Evolutionary conservation across 1,284 basidiomycete genomes (phyloP).

Genomic region (Xerocomus minutiporus): DNA sequence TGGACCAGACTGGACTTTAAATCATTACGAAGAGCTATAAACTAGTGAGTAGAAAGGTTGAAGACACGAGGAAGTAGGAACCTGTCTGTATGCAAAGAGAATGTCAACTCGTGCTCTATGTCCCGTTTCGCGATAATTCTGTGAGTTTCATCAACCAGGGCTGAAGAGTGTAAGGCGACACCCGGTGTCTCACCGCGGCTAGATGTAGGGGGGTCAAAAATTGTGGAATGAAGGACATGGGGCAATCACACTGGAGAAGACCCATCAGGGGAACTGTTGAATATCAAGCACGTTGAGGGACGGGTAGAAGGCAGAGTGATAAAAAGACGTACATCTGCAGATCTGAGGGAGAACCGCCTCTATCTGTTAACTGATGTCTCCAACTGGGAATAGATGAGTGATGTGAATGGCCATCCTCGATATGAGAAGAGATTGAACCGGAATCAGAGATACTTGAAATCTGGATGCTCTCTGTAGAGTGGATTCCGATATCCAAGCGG

Average conservation of each 20-base stretch:
- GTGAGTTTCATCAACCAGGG: neutral
- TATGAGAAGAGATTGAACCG: neutral
- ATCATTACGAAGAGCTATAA: neutral
- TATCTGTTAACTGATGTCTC: no score
- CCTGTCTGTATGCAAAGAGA: conserved; percentile 2
- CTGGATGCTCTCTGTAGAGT: neutral
- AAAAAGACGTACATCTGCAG: neutral
- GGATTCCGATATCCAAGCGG: neutral
- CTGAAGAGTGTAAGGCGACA: no score
- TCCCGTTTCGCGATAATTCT: neutral
- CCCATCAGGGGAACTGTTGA: neutral
- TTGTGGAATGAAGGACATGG: neutral
- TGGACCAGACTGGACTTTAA: no score
- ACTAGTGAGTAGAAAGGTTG: neutral
- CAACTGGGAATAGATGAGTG: no score
- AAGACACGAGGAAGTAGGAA: neutral
- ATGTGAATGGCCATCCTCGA: neutral
- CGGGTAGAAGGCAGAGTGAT: neutral
- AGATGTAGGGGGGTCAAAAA: no score
- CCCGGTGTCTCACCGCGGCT: no score
- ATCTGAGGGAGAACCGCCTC: neutral
- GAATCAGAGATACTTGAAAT: neutral
- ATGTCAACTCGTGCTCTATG: neutral
- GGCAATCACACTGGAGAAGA: neutral
- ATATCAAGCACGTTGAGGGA: neutral